phyloP scores from a whole-genome alignment of 306 rosid genomes.

The Fragaria nilgerrensis region DNA sequence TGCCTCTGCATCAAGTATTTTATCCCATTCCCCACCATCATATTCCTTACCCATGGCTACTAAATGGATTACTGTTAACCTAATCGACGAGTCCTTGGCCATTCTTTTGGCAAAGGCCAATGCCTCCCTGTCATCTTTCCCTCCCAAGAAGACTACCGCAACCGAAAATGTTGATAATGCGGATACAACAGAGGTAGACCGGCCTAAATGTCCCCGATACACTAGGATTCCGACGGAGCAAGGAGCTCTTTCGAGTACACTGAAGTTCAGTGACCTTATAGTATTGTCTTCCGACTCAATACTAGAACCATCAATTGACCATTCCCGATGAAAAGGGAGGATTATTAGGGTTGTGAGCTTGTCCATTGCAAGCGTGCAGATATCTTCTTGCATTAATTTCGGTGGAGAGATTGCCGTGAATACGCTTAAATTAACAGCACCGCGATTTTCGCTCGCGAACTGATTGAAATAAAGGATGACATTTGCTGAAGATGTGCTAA shows the following conservation, averaged over 20 bases:
- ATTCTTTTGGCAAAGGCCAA: constrained; percentile 43
- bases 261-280: constrained; percentile 39
- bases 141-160: constrained; percentile 63
- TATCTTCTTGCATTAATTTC: constrained; percentile 64
- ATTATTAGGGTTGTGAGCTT: constrained; percentile 52
- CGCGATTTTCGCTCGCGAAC: constrained; percentile 35
- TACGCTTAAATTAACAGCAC: constrained; percentile 20
- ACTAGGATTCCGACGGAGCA: constrained; percentile 61
- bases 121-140: constrained; percentile 69
- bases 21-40: constrained; percentile 14
- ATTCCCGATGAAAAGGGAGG: constrained; percentile 61
- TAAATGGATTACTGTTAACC: constrained; percentile 36
- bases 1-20: constrained; percentile 4
- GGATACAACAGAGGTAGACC: constrained; percentile 11
- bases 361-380: constrained; percentile 57
- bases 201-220: constrained; percentile 39
- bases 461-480: constrained; percentile 36
- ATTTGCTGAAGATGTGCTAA: constrained; percentile 24
- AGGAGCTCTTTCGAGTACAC: constrained; percentile 57
- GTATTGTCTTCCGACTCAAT: constrained; percentile 42
- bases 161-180: constrained; percentile 10
- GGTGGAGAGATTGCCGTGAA: constrained; percentile 63
- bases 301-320: constrained; percentile 45
- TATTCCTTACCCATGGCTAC: not conserved
- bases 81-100: constrained; percentile 32